Evolutionary conservation across 257 asterid species (phyloP), one percentile per base, ranked within the genome.

Genomic region (Gentiana macrophylla): DNA sequence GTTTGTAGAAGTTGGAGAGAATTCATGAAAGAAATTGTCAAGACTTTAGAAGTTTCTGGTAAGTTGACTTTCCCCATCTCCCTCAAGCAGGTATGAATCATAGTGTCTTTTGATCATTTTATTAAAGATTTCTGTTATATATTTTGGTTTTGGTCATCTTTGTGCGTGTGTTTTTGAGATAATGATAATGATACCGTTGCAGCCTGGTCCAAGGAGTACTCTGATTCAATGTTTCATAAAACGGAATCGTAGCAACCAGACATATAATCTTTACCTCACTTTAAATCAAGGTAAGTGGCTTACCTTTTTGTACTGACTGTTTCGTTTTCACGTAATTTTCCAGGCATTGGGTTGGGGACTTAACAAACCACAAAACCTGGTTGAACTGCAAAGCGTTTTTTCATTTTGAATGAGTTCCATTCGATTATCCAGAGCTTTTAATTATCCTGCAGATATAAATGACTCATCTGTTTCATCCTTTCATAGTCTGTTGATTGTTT

Each of bases 1-100:
- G 97, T 91, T 71, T 90, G 98, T 66, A 76, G 84, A 75, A 85
- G 84, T 73, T 92, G 98, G 98, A 87, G 98, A 58, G 97, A 82
- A 13, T 83, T 79, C 11, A 77, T 81, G 86, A 92, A 81, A 61
- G 97, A 92, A 57, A 79, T 80, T 51, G 94, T 86, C 2, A 75
- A 53, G 56, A 80, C 70, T 38, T 78, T 90, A 12, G 90, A 92
- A 66, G 67, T 61, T 59, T 88, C 90, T 37, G 82, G 81, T 61
- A 74, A 74, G 70, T 56, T 92, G 65, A 81, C 97, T 3, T 92
- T 87, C 65, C 98, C 98, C 12, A 80, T 92, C 71, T 88, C 98
- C 51, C 73, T 87, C 73, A 92, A 92, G 81, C 97, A 92, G 95
- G 98, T 91, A 57, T 1, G 58, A 12, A 8, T 55, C 34, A 8